Conservation (phyloP, 345 rosid species). For the Punica granatum region DNA sequence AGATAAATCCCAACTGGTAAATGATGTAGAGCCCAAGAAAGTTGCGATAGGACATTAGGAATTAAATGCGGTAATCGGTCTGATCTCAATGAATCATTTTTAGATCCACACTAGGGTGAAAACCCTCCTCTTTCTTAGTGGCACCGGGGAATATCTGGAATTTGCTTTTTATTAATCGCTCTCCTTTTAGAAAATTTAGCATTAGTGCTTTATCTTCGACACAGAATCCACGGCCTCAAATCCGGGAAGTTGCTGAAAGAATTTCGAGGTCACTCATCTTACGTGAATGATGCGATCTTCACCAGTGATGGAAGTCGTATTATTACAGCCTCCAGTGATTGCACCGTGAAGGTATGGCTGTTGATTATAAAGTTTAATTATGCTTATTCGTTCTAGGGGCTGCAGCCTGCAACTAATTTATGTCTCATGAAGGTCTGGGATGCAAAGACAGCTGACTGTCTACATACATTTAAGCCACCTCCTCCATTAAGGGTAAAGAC, state of each 20-base stretch:
- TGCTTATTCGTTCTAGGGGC: neutral
- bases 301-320: constrained; percentile 83
- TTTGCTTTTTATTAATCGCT: neutral
- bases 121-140: neutral
- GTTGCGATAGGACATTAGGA: neutral
- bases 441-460: constrained; percentile 85
- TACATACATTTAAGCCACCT: constrained; percentile 90
- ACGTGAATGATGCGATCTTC: constrained; percentile 90
- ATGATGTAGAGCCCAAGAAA: neutral
- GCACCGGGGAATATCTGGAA: neutral
- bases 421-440: constrained; percentile 74
- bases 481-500: constrained; percentile 77
- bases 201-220: neutral
- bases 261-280: constrained; percentile 84
- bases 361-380: neutral
- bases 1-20: neutral
- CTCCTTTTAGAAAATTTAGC: neutral
- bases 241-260: constrained; percentile 95
- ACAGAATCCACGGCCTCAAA: constrained; percentile 92
- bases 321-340: constrained; percentile 89
- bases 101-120: neutral
- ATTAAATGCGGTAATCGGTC: neutral
- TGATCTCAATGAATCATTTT: neutral
- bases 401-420: constrained; percentile 2
- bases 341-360: constrained; percentile 64